A percentile compares a stretch with the other conserved stretches of the same genome.
Conservation (phyloP, 257 asterid species). For the Nicotiana paniculata region DNA sequence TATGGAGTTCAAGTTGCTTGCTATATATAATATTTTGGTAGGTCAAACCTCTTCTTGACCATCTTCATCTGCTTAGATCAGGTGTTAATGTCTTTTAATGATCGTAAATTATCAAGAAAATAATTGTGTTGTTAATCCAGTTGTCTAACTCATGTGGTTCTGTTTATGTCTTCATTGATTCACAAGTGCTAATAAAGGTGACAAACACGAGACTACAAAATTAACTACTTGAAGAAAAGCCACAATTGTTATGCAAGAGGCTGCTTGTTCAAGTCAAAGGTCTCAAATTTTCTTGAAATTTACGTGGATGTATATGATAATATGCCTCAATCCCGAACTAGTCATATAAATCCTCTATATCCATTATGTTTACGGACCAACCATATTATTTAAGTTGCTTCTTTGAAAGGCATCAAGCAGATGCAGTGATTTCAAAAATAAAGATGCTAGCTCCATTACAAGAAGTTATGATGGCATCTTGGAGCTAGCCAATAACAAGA, state of each 20-base stretch:
- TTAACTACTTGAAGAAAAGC: not conserved
- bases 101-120: not conserved
- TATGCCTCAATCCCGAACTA: not conserved
- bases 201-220: not conserved
- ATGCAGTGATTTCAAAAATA: no score
- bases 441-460: no score
- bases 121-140: not conserved
- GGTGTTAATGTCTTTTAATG: not conserved
- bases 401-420: no score
- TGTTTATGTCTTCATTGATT: not conserved
- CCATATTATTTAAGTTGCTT: no score
- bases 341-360: not conserved
- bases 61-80: not conserved
- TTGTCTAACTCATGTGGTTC: not conserved
- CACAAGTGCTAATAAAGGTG: not conserved
- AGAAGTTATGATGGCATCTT: no score
- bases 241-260: not conserved
- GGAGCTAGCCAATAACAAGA: no score
- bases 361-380: not conserved
- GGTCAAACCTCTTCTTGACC: not conserved
- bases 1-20: not conserved
- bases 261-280: not conserved
- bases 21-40: not conserved
- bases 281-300: not conserved
- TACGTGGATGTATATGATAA: not conserved